Evolutionary conservation across 371 early-diverging fungal species (phyloP).

Genomic region (Furculomyces boomerangus): DNA sequence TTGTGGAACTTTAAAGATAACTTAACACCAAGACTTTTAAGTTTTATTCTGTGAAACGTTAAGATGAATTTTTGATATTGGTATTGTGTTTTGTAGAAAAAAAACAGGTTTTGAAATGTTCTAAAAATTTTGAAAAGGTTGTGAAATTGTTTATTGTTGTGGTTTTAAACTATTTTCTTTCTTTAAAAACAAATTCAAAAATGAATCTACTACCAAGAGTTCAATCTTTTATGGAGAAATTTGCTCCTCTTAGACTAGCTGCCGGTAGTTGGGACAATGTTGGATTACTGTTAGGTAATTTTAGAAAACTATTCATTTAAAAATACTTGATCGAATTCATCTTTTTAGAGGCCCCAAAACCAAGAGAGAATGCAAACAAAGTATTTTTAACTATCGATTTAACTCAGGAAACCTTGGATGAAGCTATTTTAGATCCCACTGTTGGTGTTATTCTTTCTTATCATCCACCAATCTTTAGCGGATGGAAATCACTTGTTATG

Average conservation of each 20-base stretch:
- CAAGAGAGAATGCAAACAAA: slow-evolving; percentile 37
- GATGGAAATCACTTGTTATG: slow-evolving; percentile 64
- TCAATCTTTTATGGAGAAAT: slow-evolving; percentile 42
- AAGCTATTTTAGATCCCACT: slow-evolving; percentile 59
- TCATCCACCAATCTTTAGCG: slow-evolving; percentile 90
- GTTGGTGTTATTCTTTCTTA: slow-evolving; percentile 87
- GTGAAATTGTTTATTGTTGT: no score
- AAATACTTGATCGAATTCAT: slow-evolving; percentile 4
- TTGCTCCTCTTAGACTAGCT: slow-evolving; percentile 79
- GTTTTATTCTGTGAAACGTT: no score
- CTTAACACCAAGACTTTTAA: no score
- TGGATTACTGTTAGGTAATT: slow-evolving; percentile 69
- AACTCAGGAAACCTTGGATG: slow-evolving; percentile 71
- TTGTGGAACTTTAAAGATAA: no score
- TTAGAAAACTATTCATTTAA: no score
- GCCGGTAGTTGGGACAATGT: slow-evolving; percentile 95
- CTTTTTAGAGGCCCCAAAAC: slow-evolving; percentile 46
- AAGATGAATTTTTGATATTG: no score
- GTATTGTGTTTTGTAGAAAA: no score
- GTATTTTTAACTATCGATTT: slow-evolving; percentile 95
- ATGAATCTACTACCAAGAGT: slow-evolving; percentile 19
- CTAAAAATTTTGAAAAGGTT: no score
- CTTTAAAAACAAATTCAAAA: not conserved
- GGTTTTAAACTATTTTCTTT: no score
- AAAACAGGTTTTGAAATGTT: no score